Percentiles rank a stretch among this genome's conserved stretches.
phyloP scores from a whole-genome alignment of 2,329 filamentous ascomycete species.

The Tolypocladium tropicale region DNA sequence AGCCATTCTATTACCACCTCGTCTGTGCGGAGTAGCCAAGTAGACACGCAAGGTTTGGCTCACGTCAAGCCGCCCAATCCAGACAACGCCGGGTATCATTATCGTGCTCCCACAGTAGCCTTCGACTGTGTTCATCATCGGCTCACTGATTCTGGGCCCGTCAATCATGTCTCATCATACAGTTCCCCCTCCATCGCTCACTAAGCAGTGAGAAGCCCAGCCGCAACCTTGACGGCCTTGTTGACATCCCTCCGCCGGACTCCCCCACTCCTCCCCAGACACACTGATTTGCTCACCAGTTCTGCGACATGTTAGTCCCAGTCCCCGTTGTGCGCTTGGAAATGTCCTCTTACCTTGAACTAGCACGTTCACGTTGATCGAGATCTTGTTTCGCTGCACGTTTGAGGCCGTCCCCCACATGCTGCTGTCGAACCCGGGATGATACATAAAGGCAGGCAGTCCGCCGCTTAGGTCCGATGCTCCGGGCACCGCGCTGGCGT shows the following conservation, averaged over 20 bases:
- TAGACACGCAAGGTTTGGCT: neutral
- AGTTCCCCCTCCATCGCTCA: neutral
- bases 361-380: conserved; percentile 22
- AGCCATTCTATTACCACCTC: no score
- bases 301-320: conserved; percentile 15
- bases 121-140: neutral
- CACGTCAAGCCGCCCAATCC: neutral
- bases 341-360: conserved; percentile 19
- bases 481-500: neutral
- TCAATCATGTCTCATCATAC: neutral
- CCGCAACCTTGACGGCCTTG: conserved; percentile 17
- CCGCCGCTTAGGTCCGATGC: neutral
- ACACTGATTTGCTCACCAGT: conserved; percentile 23
- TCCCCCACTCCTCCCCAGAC: conserved; percentile 27
- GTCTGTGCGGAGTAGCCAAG: no score
- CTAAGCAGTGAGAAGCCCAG: conserved; percentile 4
- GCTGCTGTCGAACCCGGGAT: conserved; percentile 1
- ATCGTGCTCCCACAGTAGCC: neutral
- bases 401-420: conserved; percentile 6
- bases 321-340: neutral
- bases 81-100: neutral
- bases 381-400: conserved; percentile 21
- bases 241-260: conserved; percentile 27
- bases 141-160: no score
- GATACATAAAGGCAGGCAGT: conserved; percentile 1